Evolutionary conservation across 1,284 basidiomycete species (phyloP), one percentile per base, ranked within the genome.

Genomic region (Sphagnurus paluster): DNA sequence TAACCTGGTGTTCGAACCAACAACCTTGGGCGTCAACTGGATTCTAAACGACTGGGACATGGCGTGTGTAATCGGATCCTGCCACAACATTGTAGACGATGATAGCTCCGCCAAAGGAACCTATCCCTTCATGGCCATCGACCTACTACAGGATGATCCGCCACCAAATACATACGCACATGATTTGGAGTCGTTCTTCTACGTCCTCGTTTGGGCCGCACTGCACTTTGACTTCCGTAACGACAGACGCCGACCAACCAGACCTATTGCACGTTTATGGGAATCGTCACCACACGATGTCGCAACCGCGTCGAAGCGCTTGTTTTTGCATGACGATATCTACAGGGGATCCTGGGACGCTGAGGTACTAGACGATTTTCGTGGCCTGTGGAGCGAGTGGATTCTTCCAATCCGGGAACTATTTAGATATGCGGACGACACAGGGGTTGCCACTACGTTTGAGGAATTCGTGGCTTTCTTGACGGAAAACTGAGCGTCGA

Each of bases 111-210:
- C 55, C 7, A 62, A 60, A 4, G 60, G 60, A 10, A 63, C 60
- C 1, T 33, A 49, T 5, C 60, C 60, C n/a, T 66, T 59, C 50
- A 61, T 64, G 58, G 60, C 63, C 8, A 11, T 47, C 2, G 58
- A 62, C 24, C 52, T 65, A 14, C 52, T 64, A 5, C 28, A 23
- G 0, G 21, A 32, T 3, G 16, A 39, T 2, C 35, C 29, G 10
- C 56, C 57, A 2, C 26, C 35, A 20, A 64, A 65, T 40, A 42
- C 49, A 0, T 67, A 63, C 40, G 61, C 61, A 10, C 60, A 66
- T 40, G 62, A 67, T 24, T 52, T 66, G 1, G 61, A 67, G 44
- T 63, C 65, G 3, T 58, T 65, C 30, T 59, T 62, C 40, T 66
- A 62, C 35, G 44, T 67, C 32, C 48, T 62, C 11, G 39, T 62